Evolutionary conservation across 1,284 basidiomycete genomes (phyloP).

Genomic region (Ceratobasidium sp.): DNA sequence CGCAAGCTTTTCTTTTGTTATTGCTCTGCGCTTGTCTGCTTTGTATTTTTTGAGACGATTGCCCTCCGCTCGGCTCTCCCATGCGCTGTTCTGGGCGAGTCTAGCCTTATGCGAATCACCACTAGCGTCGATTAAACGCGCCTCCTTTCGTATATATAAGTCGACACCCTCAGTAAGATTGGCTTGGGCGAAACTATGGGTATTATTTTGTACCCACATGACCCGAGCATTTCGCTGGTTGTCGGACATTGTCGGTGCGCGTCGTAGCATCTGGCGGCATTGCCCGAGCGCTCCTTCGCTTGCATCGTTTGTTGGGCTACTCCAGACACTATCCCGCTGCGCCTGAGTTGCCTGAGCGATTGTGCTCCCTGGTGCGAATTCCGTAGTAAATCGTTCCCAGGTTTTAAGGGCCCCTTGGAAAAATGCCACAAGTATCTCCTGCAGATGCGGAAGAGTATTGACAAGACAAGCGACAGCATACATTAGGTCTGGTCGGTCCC

Average conservation of each 20-base stretch:
- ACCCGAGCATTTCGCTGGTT: slow-evolving; percentile 23
- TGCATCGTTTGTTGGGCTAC: slow-evolving; percentile 31
- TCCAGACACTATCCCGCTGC: neutral
- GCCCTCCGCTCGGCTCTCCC: neutral
- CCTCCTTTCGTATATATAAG: slow-evolving; percentile 7
- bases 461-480: neutral
- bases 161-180: neutral
- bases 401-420: slow-evolving; percentile 28
- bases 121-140: neutral
- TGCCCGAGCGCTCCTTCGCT: slow-evolving; percentile 23
- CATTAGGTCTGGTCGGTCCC: slow-evolving; percentile 29
- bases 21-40: neutral
- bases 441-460: slow-evolving; percentile 13
- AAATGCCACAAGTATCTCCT: slow-evolving; percentile 10
- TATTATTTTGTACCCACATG: slow-evolving; percentile 12
- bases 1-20: neutral
- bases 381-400: slow-evolving; percentile 38
- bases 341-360: slow-evolving; percentile 11
- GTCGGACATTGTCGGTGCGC: slow-evolving; percentile 4
- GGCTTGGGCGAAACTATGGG: neutral
- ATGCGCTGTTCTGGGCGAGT: neutral
- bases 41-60: neutral
- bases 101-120: neutral
- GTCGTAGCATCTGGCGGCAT: slow-evolving; percentile 13
- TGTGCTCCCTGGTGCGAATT: slow-evolving; percentile 6